Evolutionary conservation across 805 yeast genomes (phyloP).

Genomic region (Soucietia sequanensis): DNA sequence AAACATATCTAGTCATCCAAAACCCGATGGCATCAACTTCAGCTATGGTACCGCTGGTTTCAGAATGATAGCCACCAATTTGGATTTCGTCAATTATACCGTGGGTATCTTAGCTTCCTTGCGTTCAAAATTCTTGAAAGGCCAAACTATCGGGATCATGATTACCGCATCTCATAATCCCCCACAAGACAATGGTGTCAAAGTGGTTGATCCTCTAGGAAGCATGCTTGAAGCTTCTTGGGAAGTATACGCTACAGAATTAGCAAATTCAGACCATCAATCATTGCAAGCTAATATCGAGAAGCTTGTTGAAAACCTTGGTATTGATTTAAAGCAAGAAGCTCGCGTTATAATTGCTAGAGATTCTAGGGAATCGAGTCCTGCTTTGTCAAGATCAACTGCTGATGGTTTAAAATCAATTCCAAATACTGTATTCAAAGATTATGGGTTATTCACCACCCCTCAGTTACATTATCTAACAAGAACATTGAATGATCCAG

Average conservation of each 20-base stretch:
- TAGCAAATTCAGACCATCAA: constrained; percentile 66
- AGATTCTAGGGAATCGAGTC: constrained; percentile 88
- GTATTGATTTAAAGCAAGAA: constrained; percentile 44
- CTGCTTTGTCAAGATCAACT: constrained; percentile 55
- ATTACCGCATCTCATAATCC: constrained; percentile 96
- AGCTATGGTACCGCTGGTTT: constrained; percentile 98
- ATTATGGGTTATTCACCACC: constrained; percentile 78
- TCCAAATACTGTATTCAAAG: constrained; percentile 41
- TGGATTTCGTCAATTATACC: constrained; percentile 81
- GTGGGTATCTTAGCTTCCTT: constrained; percentile 81
- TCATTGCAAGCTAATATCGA: constrained; percentile 42
- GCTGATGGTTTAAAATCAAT: constrained; percentile 58
- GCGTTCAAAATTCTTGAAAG: constrained; percentile 68
- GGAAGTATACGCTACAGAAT: constrained; percentile 77
- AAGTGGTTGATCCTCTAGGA: constrained; percentile 91
- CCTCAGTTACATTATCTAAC: constrained; percentile 93
- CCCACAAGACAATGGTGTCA: constrained; percentile 86
- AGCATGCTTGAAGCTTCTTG: constrained; percentile 82
- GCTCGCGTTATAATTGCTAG: constrained; percentile 68
- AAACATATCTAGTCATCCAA: constrained; percentile 40
- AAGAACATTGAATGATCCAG: constrained; percentile 63
- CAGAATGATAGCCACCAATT: constrained; percentile 63
- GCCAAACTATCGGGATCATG: constrained; percentile 89
- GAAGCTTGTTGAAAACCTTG: constrained; percentile 35
- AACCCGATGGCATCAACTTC: constrained; percentile 42